A percentile compares a stretch with the other conserved stretches of the same genome.
Evolutionary conservation across 352 stramenopile genomes (phyloP).

Genomic region (Globisporangium megalacanthum): DNA sequence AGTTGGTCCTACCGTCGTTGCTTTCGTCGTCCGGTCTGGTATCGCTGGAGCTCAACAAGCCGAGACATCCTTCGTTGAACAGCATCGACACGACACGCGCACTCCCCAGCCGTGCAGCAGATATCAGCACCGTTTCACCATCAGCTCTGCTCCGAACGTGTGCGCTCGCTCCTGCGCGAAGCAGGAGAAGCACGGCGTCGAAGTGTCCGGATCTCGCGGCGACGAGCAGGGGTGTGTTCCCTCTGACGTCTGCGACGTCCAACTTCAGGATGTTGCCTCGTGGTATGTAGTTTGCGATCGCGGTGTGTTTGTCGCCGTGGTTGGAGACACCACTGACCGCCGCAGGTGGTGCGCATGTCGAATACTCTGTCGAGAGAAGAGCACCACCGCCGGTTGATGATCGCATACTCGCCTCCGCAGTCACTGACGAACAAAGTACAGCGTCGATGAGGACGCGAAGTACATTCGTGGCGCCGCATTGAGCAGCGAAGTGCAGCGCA

Average conservation of each 20-base stretch:
- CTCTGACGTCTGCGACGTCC: background rate
- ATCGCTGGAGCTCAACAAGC: background rate
- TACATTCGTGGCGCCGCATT: background rate
- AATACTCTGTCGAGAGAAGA: too few species aligned
- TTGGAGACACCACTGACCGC: too few species aligned
- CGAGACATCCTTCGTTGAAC: background rate
- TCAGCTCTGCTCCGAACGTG: background rate
- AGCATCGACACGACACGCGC: background rate
- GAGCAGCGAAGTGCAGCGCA: background rate
- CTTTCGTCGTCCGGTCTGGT: background rate
- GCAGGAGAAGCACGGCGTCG: background rate
- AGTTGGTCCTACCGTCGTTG: too few species aligned
- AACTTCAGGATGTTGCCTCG: background rate
- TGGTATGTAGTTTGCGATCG: background rate
- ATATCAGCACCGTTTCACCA: background rate
- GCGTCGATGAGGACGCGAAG: too few species aligned
- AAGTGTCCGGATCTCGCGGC: background rate
- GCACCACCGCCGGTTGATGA: too few species aligned
- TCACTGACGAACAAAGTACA: too few species aligned
- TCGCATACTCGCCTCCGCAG: too few species aligned
- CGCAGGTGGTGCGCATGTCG: too few species aligned
- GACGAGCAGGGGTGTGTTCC: background rate
- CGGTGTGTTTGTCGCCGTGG: background rate
- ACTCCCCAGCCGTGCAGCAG: background rate
- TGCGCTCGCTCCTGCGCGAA: background rate